Conservation (phyloP, 2,329 filamentous ascomycete species). For the Cytospora mali region DNA sequence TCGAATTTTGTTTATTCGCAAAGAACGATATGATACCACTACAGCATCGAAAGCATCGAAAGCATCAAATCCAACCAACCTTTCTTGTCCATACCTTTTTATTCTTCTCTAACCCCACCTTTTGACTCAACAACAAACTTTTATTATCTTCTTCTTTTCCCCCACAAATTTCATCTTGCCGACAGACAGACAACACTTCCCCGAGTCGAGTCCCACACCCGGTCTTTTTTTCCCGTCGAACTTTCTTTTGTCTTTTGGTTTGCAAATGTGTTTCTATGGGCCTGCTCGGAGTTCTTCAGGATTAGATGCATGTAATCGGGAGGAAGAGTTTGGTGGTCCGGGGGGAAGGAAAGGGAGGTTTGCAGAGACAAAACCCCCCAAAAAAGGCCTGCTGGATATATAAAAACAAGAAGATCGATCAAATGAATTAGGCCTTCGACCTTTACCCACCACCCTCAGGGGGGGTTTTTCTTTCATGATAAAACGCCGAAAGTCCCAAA, state of each 20-base stretch:
- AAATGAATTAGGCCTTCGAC: neutral
- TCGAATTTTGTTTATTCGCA: conserved; percentile 25
- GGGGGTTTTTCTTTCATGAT: neutral
- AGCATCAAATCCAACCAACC: conserved; percentile 25
- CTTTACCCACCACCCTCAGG: neutral
- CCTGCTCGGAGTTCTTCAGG: conserved; percentile 9
- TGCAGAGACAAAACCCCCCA: conserved; percentile 4
- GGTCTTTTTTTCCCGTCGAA: neutral
- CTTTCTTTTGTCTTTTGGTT: conserved; percentile 18
- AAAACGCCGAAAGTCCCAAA: neutral
- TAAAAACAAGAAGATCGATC: neutral
- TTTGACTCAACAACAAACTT: neutral
- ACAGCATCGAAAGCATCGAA: conserved; percentile 26
- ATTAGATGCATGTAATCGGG: conserved; percentile 10
- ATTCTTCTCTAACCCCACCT: neutral
- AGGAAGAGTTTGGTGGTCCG: neutral
- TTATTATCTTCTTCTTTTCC: conserved; percentile 11
- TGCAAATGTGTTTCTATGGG: conserved; percentile 3
- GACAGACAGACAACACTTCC: conserved; percentile 8
- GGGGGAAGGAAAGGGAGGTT: neutral
- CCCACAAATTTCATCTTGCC: neutral
- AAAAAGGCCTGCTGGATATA: neutral
- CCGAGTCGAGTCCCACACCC: conserved; percentile 13
- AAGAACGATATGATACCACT: conserved; percentile 31
- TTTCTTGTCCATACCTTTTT: conserved; percentile 26